Base-by-base conservation (phyloP, 2,329 filamentous ascomycete genomes). In the Cercospora brassicicola region DNA sequence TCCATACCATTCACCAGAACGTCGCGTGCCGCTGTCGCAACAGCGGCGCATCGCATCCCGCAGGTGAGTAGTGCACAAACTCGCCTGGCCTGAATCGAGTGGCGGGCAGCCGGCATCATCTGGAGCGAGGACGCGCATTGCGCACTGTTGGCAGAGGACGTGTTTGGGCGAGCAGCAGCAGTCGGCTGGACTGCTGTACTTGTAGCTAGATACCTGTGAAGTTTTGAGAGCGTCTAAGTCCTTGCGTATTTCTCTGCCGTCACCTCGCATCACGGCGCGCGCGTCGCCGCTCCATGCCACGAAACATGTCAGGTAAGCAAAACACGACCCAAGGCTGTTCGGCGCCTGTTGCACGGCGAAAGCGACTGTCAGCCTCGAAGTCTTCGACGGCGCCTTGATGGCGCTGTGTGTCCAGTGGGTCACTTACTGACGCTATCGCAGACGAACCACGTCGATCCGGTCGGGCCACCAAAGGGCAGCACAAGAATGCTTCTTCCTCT, bases 391-490 rank as follows among this genome's bases (percentile, higher is more conserved):
- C 10, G 45, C 45, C 20, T 51, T 51, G 45, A 51, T 26, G 53
- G 53, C 28, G 11, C 28, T n/a, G 28, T 13, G 28, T 10, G 53
- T 30, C 6, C 53, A 57, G 30, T 28, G 53, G 53, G 13, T 28
- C 53, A 7, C 11, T 57, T 31, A 33, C 67, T 70, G 69, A 73
- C 68, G 61, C 36, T 42, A 8, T 30, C 72, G 72, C 79, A 90
- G 89, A 90, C 73, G 94, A 97, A 86, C 92, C 93, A 67, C 91
- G 95, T 79, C 92, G 95, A 78, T 99, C 95, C 53, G 94, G 95
- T 72, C 91, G 95, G 76, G 93, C 94, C 76, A 99, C 95, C 72
- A 99, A 99, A 79, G 95, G 95, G 78, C 94, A 97, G 76, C 93
- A 98, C 81, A 97, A 97, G 81, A 91, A 91, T 72, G 90, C 97